Conservation (phyloP, 441 rosid species). For the Mallotus japonicus region DNA sequence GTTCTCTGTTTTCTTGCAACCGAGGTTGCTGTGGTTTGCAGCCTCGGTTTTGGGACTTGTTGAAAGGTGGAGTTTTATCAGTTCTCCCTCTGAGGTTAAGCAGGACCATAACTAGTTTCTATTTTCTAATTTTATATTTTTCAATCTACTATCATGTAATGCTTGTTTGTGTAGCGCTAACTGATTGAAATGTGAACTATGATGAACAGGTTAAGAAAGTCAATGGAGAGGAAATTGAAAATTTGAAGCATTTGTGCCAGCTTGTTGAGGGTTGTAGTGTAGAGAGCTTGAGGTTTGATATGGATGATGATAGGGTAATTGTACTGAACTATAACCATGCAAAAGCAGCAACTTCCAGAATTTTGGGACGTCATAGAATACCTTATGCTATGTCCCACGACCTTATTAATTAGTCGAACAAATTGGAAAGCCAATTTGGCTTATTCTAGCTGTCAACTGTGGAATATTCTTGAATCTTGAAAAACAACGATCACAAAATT, state of each 20-base stretch:
- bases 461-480: neutral
- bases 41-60: neutral
- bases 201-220: conserved; percentile 72
- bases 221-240: conserved; percentile 61
- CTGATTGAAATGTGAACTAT: conserved; percentile 18
- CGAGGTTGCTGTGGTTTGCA: neutral
- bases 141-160: neutral
- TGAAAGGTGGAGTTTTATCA: no score
- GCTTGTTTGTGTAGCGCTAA: neutral
- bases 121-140: neutral
- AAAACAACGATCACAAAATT: no score
- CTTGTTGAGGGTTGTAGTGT: conserved; percentile 54
- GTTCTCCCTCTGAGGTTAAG: neutral
- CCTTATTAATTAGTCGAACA: conserved; percentile 21
- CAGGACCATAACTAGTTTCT: neutral
- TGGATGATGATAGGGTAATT: conserved; percentile 77
- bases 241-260: conserved; percentile 68
- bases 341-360: conserved; percentile 58
- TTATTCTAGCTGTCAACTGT: neutral
- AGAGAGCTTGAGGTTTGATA: conserved; percentile 63
- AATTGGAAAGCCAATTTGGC: conserved; percentile 10
- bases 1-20: neutral
- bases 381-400: conserved; percentile 57
- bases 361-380: conserved; percentile 73
- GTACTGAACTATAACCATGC: conserved; percentile 57